Percentiles rank a stretch among this genome's conserved stretches.
These are phyloP conservation scores for Kingdonia uniflora DNA, from an alignment of 164 flowering plant species.

Conservation along the genomic window DNA sequence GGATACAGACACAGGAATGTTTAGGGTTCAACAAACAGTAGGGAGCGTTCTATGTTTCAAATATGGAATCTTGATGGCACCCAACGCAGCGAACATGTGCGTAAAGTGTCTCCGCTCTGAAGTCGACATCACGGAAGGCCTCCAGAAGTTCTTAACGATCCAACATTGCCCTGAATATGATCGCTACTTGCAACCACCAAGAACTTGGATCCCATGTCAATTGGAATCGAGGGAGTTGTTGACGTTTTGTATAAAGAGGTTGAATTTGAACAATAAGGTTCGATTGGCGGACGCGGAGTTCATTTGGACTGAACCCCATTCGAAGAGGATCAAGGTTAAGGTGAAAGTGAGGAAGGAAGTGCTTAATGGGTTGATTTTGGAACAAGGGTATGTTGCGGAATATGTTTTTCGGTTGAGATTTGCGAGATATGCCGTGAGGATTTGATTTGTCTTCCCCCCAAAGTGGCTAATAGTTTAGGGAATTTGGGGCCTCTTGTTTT, in stretches of 20 bases:
- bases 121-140: constrained; percentile 2
- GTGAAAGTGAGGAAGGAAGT: not conserved
- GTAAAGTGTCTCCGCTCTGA: not conserved
- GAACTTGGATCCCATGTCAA: constrained; percentile 1
- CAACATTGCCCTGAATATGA: not conserved
- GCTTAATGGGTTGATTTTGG: not conserved
- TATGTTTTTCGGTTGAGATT: constrained; percentile 1
- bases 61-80: constrained; percentile 3
- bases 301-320: constrained; percentile 3
- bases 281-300: not conserved
- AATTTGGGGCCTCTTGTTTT: not conserved
- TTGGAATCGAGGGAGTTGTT: not conserved
- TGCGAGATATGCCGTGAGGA: not conserved
- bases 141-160: not conserved
- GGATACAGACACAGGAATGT: not conserved
- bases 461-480: not conserved
- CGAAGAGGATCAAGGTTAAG: constrained; percentile 3
- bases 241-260: constrained; percentile 3
- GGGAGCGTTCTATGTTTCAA: constrained; percentile 1
- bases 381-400: not conserved
- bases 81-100: constrained; percentile 2
- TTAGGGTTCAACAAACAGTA: not conserved
- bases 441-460: not conserved
- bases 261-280: not conserved
- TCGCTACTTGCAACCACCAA: not conserved